Base-by-base conservation (phyloP, 2,329 filamentous ascomycete genomes). In the Penicillium paneum region DNA sequence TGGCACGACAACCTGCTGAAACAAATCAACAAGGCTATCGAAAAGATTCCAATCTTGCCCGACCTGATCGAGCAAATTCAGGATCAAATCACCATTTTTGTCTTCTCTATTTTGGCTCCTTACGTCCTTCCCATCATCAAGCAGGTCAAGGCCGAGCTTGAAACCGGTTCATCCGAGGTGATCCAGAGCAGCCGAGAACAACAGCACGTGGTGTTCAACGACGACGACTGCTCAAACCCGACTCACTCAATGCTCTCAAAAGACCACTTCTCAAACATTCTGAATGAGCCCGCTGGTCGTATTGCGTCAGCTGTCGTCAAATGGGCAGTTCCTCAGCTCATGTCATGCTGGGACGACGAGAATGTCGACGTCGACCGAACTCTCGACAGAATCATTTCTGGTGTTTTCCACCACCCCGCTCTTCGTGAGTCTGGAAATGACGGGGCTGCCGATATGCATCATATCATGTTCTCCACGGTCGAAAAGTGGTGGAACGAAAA, bases 221-320 rank as follows among this genome's bases (percentile, higher is more conserved):
- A 97, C 61, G 87, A 95, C 67, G 59, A 82, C 48, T 88, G 78
- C 59, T 85, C 84, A 19, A 88, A 97, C 67, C 93, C 92, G 0
- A 97, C 92, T 1, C 92, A 97, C 77, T 95, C 90, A 19, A 96
- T 96, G 92, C 79, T 97, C 49, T 91, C 91, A 55, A 97, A 97
- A 77, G 92, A 97, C 67, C 92, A 97, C 74, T 97, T 97, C 73
- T 89, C 88, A 60, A 95, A 95, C 68, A 79, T 92, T 31, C 81
- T 97, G 56, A 97, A 97, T 70, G 91, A 96, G 70, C 83, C 91
- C 40, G 92, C 91, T 42, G 92, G 92, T 52, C 88, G 87, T 66
- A 84, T 91, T 56, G 91, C 92, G 26, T 89, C 87, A 59, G 83
- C 86, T 65, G 85, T 92, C 44, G 78, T 97, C 40, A 83, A 83